Base-by-base conservation (phyloP, 2,329 filamentous ascomycete species). In the Escovopsis sp. region DNA sequence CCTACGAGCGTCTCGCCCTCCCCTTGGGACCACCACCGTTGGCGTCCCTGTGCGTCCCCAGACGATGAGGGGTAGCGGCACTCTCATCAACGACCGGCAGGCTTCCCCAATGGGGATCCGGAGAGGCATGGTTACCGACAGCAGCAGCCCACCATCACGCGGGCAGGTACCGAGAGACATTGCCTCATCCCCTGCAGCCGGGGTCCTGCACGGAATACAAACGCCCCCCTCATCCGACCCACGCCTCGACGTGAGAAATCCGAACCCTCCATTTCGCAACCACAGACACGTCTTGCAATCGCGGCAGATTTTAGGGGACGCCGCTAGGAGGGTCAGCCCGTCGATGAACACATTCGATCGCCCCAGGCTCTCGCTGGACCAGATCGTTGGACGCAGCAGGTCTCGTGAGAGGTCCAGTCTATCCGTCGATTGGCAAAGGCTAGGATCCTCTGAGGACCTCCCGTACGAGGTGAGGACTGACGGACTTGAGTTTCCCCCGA, bases 171-270 rank as follows among this genome's bases (percentile, higher is more conserved):
- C 5, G 17, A 17, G 12, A 15, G 34, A 25, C 16, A 16, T 17
- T 34, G 10, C 12, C 9, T 36, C 38, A 2, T 34, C 38, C 7
- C 9, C 11, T 14, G 31, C 16, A 9, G 9, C 14, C 10, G 33
- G 29, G 12, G 32, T 28, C 15, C 34, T 35, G 15, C 13, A 15
- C 17, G 35, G 36, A 18, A 31, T 48, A 27, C 44, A 40, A 34
- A 53, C 50, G 12, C 49, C 51, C 26, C 50, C 51, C 11, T 43
- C 46, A 2, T 49, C 50, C 13, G 41, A 45, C 17, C 42, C 40
- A n/a, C 33, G 34, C 11, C 37, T 37, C 27, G 17, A 25, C 13
- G 41, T 40, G 17, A 34, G 40, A 17, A 26, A 19, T 11, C 34
- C 35, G 6, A 35, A 35, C 19, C 27, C 32, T 16, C 34, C 30